A percentile compares a stretch with the other conserved stretches of the same genome.
phyloP scores from a whole-genome alignment of 345 rosid genomes.

The Psidium guajava region DNA sequence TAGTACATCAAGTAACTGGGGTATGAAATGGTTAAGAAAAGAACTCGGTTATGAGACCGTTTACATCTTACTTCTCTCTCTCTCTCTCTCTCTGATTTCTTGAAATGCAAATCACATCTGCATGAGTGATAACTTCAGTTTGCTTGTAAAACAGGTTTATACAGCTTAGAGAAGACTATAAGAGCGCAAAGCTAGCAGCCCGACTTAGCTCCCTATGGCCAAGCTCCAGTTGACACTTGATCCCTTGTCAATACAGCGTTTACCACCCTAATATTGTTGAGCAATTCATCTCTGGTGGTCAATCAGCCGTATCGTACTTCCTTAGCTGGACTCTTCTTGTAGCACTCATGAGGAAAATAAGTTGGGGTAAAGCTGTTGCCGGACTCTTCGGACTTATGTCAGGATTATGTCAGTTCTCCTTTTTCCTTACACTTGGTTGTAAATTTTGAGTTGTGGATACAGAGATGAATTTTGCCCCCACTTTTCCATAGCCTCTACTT shows the following conservation, averaged over 20 bases:
- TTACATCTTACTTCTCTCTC: not conserved
- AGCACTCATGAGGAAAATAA: not conserved
- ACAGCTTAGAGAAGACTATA: constrained; percentile 91
- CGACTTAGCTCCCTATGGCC: constrained; percentile 74
- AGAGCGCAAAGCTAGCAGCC: constrained; percentile 87
- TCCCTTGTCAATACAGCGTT: not conserved
- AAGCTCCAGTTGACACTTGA: constrained; percentile 39
- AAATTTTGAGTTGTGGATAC: not conserved
- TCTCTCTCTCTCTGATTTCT: not conserved
- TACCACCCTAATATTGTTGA: not conserved
- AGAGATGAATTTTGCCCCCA: not conserved
- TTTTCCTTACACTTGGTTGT: not conserved
- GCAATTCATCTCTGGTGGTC: not conserved
- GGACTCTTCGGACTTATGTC: not conserved
- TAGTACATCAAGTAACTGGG: not conserved
- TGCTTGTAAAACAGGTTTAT: constrained; percentile 52
- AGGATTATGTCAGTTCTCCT: not conserved
- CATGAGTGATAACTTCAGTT: not conserved
- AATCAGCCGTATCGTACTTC: not conserved
- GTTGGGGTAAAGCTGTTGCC: not conserved
- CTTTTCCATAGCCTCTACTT: not conserved
- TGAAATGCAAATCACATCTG: not conserved
- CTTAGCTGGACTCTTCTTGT: not conserved
- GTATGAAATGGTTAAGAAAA: not conserved
- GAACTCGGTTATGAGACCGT: not conserved